Evolutionary conservation across 1,284 basidiomycete genomes (phyloP).

Genomic region (Kalmanozyma brasiliensis): DNA sequence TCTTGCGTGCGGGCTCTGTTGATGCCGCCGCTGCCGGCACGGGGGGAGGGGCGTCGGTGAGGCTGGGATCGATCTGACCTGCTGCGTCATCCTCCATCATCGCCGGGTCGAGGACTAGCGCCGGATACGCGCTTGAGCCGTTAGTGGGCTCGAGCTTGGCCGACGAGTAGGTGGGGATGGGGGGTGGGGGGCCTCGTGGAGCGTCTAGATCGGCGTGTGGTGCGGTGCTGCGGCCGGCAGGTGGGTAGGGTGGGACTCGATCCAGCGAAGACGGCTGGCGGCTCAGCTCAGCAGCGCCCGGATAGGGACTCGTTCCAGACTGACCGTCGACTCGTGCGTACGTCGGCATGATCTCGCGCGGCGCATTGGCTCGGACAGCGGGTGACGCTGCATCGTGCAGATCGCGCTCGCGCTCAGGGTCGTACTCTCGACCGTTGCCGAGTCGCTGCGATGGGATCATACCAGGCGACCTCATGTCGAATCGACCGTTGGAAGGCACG

Average conservation of each 20-base stretch:
- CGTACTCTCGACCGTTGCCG: slow-evolving; percentile 22
- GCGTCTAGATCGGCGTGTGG: slow-evolving; percentile 5
- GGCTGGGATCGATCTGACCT: slow-evolving; percentile 16
- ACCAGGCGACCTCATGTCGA: slow-evolving; percentile 20
- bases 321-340: slow-evolving; percentile 20
- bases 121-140: slow-evolving; percentile 7
- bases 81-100: slow-evolving; percentile 42
- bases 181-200: slow-evolving; percentile 8
- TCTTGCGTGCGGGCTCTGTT: not conserved
- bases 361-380: slow-evolving; percentile 14
- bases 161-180: slow-evolving; percentile 22
- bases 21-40: not conserved
- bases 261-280: slow-evolving; percentile 11
- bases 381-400: slow-evolving; percentile 19
- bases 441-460: slow-evolving; percentile 19
- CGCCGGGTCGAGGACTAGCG: slow-evolving; percentile 29
- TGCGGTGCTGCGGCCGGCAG: not conserved
- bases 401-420: slow-evolving; percentile 25
- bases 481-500: slow-evolving; percentile 26
- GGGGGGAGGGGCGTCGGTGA: slow-evolving; percentile 9
- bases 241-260: slow-evolving; percentile 11
- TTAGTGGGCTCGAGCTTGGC: slow-evolving; percentile 9
- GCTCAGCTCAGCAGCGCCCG: slow-evolving; percentile 8
- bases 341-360: slow-evolving; percentile 20
- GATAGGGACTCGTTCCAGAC: slow-evolving; percentile 16